phyloP scores from a whole-genome alignment of 805 yeast genomes.

The Martiniozyma abietophila region DNA sequence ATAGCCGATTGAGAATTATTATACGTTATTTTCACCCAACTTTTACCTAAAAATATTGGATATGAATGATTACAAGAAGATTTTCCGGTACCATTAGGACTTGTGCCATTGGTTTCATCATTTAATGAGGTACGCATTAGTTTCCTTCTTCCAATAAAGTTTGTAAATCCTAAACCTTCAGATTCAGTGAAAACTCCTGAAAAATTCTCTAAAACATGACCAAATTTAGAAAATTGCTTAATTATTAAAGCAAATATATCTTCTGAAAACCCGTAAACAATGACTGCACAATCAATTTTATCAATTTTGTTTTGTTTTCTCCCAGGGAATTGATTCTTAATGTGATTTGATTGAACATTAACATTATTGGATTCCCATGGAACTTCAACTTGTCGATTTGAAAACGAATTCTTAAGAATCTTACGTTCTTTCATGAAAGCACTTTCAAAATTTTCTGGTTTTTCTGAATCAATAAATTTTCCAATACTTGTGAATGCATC shows the following conservation, averaged over 20 bases:
- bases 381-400: constrained; percentile 8
- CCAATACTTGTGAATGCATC: constrained; percentile 15
- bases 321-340: no score
- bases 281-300: constrained; percentile 50
- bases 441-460: constrained; percentile 37
- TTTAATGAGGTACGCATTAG: no score
- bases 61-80: constrained; percentile 8
- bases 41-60: constrained; percentile 76
- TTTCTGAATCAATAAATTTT: constrained; percentile 29
- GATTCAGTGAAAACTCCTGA: no score
- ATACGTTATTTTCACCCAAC: constrained; percentile 89
- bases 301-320: no score
- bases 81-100: neutral
- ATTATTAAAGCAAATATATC: constrained; percentile 57
- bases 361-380: constrained; percentile 1
- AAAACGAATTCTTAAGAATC: constrained; percentile 16
- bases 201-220: constrained; percentile 71
- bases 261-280: constrained; percentile 87
- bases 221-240: constrained; percentile 69
- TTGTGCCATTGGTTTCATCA: constrained; percentile 6
- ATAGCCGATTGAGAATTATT: constrained; percentile 65
- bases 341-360: neutral
- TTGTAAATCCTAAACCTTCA: constrained; percentile 5
- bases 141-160: constrained; percentile 9
- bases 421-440: constrained; percentile 29